These are phyloP conservation scores for Spatholobus suberectus DNA, from an alignment of 306 rosid genomes.

Conservation along the genomic window DNA sequence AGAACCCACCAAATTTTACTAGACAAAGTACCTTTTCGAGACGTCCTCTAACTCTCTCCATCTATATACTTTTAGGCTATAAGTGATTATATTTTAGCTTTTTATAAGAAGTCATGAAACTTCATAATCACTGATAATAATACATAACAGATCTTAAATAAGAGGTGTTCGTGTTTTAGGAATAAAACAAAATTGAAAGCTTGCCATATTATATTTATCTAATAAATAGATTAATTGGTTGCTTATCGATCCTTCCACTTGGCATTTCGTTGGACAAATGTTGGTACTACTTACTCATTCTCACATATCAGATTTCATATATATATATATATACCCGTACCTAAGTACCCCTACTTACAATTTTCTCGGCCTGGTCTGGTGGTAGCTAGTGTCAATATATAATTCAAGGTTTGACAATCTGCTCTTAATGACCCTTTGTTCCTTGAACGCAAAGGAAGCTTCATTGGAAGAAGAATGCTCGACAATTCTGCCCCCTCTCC, in stretches of 20 bases:
- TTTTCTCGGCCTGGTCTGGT: conserved; percentile 21
- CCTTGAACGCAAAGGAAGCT: conserved; percentile 93
- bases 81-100: not conserved
- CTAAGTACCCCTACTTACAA: not conserved
- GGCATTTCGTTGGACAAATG: conserved; percentile 19
- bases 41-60: not conserved
- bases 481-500: conserved; percentile 68
- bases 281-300: not conserved
- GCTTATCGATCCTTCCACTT: not conserved
- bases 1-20: conserved; percentile 29
- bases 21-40: conserved; percentile 33
- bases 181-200: conserved; percentile 22
- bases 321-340: conserved; percentile 26
- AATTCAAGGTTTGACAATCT: conserved; percentile 71
- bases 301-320: not conserved
- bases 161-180: not conserved
- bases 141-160: conserved; percentile 23
- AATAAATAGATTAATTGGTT: not conserved
- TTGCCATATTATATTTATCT: conserved; percentile 12
- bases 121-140: conserved; percentile 37
- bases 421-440: conserved; percentile 57
- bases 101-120: not conserved
- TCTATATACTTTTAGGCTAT: not conserved
- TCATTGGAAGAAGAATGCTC: conserved; percentile 84
- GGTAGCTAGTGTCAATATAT: conserved; percentile 41